Evolutionary conservation across 2,329 filamentous ascomycete genomes (phyloP), one percentile per base, ranked within the genome.

Genomic region (Venturia aucupariae): DNA sequence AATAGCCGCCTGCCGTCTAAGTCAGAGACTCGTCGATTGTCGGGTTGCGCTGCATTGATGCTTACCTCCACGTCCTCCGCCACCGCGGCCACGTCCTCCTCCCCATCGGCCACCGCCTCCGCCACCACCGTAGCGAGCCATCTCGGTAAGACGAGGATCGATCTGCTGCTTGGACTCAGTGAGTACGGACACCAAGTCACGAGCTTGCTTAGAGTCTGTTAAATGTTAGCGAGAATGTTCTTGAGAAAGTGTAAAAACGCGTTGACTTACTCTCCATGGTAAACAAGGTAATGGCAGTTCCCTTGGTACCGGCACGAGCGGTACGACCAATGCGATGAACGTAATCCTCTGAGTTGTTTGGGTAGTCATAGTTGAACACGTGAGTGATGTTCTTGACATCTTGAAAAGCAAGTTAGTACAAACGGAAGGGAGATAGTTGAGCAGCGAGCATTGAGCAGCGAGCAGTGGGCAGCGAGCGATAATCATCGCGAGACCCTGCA

Each of bases 371-470:
- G 87, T 97, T 97, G 82, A 99, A 86, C 81, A 99, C 94, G 82
- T 99, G 94, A 81, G 94, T 97, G 83, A 99, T 99, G 85, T 99
- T 96, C 82, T 92, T 93, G 83, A 99, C 94, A 89, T 99, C 94
- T 97, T 97, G 76, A 80, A 74, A 82, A 77, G 81, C 76, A 84
- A 78, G 80, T 81, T 72, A 72, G 48, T 59, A 65, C 64, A 41
- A 59, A 24, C 35, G 51, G 61, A 30, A 51, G 42, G 46, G 32
- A 46, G 24, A 22, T n/a, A 48, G 10, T 24, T 39, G 57, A 35
- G 54, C 35, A 32, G n/a, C 54, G 54, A 59, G 61, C 42, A 48
- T 7, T 35, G 30, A 60, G 62, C 35, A 32, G 19, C 24, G 54
- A 59, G 61, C 42, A 48, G 8, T 35, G 30, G 41, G 62, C 46